Base-by-base conservation (phyloP, 148 eudicot genomes). In the Camellia japonica region DNA sequence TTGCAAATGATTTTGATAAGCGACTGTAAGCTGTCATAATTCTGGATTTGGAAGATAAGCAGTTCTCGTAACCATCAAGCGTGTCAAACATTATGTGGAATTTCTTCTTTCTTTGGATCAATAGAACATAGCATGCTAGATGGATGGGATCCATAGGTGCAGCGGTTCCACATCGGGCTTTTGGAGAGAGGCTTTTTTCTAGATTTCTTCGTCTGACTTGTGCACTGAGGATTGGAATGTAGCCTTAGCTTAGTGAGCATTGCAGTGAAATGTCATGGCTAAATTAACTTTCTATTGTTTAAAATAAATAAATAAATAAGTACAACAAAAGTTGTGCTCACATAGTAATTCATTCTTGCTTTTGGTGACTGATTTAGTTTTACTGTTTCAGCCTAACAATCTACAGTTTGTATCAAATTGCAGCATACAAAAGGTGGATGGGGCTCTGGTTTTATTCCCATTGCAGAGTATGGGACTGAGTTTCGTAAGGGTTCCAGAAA, bases 381-480 rank as follows among this genome's bases (percentile, higher is more conserved):
- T 7, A 49, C 78, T n/a, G 44, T 52, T 47, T 4, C 68, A 20
- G 55, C 49, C 13, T 20, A 54, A 15, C 46, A 77, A 75, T 64
- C 49, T 9, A 20, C 62, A 6, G 51, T 46, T 61, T 11, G 38
- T 30, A 52, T 6, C 43, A 43, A 68, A 64, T 80, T 87, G 88
- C 90, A 93, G 98, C 91, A 88, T 62, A 63, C 82, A 23, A 83
- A 62, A 23, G 90, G 89, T 47, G 89, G 87, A 20, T 18, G 71
- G 54, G 92, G 93, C 38, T 78, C 87, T 3, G 97, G 93, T 51
- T 94, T 90, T 80, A 90, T 94, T 81, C 97, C 93, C 4, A 94
- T 94, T 43, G 90, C 90, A 68, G 97, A 92, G 76, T 94, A 94
- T 81, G 98, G 97, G 72, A 80, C 84, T 8, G 91, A 87, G 81